phyloP scores from a whole-genome alignment of 176 grass and related monocot genomes.

The Urochloa ruziziensis region DNA sequence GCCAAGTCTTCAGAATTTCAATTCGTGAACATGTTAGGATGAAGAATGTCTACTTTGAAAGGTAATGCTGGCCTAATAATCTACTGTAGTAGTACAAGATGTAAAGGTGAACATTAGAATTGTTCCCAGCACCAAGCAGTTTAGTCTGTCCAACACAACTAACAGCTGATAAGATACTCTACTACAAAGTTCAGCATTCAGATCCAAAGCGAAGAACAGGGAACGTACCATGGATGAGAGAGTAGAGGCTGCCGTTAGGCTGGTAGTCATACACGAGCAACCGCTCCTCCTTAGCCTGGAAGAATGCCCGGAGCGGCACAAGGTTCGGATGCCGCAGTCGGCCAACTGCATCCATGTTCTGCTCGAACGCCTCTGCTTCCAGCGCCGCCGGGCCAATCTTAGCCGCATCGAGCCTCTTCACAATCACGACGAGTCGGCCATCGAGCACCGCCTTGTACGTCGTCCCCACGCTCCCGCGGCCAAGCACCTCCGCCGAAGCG shows the following conservation, averaged over 20 bases:
- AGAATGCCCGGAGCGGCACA: conserved; percentile 76
- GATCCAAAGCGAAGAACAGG: neutral
- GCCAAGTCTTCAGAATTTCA: neutral
- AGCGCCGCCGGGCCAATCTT: conserved; percentile 54
- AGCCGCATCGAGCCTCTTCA: conserved; percentile 77
- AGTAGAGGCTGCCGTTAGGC: conserved; percentile 86
- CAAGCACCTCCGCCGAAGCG: conserved; percentile 88
- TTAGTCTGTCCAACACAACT: neutral
- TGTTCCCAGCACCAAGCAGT: neutral
- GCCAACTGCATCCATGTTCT: conserved; percentile 86
- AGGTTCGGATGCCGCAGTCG: conserved; percentile 88
- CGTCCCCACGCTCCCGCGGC: conserved; percentile 76
- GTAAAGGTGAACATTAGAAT: neutral
- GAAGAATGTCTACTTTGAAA: conserved; percentile 1
- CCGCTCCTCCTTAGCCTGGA: conserved; percentile 96
- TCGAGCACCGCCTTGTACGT: conserved; percentile 94
- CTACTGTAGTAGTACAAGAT: neutral
- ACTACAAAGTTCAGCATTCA: neutral
- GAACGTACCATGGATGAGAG: conserved; percentile 70
- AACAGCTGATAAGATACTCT: neutral
- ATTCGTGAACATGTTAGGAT: neutral
- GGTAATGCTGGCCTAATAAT: neutral
- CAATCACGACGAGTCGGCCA: conserved; percentile 60
- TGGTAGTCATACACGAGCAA: conserved; percentile 97
- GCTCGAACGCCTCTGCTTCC: conserved; percentile 78